Base-by-base conservation (phyloP, 495 filamentous ascomycete genomes). In the Podospora tetraspora region DNA sequence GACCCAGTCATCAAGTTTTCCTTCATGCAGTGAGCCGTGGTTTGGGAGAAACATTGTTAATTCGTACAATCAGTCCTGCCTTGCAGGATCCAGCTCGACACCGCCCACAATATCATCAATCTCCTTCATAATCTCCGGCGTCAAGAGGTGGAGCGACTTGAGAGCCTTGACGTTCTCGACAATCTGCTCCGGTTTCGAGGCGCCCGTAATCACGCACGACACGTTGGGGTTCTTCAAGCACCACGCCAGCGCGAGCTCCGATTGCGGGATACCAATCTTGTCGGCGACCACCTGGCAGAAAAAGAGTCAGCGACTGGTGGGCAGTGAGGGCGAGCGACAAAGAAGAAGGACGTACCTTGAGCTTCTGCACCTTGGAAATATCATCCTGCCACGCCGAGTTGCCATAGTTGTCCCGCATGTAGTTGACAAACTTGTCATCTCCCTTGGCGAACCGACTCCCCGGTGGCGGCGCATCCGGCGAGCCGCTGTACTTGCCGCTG, bases 401-500 rank as follows among this genome's bases (percentile, higher is more conserved):
- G 21, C 66, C 66, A 24, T 75, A 77, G 12, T 71, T 71, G 62
- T 69, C 76, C 61, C 75, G 68, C 84, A 78, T 16, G 70, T 71
- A 61, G 76, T 64, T 74, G 52, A 84, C 71, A 66, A 78, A 78
- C 70, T 74, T 71, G 32, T 77, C 76, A 3, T 71, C 70, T 29
- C 75, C 72, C 60, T 76, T 79, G 56, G 76, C 77, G 60, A 86
- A 81, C 10, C 86, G 78, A 5, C 81, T 84, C 58, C 79, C 84
- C 24, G 79, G 73, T 12, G 85, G 85, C 27, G 86, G 78, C 8
- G 79, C 83, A 34, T 72, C 73, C 23, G 73, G 89, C 10, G 69
- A 82, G 56, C 90, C 84, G 76, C 91, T 91, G 78, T 94, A 93
- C 77, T 93, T 94, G 7, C 91, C 91, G 1, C 86, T 91, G 68